Evolutionary conservation across 139 green algal genomes (phyloP).

Genomic region (Marvania coccoides): DNA sequence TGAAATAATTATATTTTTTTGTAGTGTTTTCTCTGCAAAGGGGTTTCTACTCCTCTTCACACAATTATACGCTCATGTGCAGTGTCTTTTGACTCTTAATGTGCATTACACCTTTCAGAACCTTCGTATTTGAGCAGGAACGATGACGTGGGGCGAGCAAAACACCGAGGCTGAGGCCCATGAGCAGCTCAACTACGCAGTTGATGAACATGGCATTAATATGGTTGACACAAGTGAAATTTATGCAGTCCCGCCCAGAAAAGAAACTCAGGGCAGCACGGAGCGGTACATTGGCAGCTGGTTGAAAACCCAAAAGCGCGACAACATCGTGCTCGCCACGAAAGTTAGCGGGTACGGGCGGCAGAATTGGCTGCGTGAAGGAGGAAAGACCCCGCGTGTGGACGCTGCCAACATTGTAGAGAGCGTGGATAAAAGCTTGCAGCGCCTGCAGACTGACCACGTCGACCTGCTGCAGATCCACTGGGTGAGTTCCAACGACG

Average conservation of each 20-base stretch:
- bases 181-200: slow-evolving; percentile 46
- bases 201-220: slow-evolving; percentile 65
- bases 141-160: slow-evolving; percentile 83
- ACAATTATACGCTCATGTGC: background rate
- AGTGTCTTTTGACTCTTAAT: background rate
- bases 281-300: slow-evolving; percentile 78
- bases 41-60: background rate
- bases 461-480: slow-evolving; percentile 86
- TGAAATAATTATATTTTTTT: background rate
- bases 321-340: slow-evolving; percentile 72
- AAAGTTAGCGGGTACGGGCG: slow-evolving; percentile 76
- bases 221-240: slow-evolving; percentile 88
- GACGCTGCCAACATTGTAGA: slow-evolving; percentile 57
- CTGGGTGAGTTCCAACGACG: slow-evolving; percentile 15
- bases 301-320: slow-evolving; percentile 45
- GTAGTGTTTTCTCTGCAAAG: background rate
- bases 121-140: no score
- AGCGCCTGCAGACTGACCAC: slow-evolving; percentile 67
- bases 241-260: slow-evolving; percentile 59
- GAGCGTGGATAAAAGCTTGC: slow-evolving; percentile 58
- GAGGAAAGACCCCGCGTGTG: slow-evolving; percentile 38
- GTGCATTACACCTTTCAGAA: background rate
- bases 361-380: slow-evolving; percentile 44
- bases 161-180: slow-evolving; percentile 61
- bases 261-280: slow-evolving; percentile 65